Evolutionary conservation across 31 red algal species (phyloP), one percentile per base, ranked within the genome.

Genomic region (Porphyra umbilicalis): DNA sequence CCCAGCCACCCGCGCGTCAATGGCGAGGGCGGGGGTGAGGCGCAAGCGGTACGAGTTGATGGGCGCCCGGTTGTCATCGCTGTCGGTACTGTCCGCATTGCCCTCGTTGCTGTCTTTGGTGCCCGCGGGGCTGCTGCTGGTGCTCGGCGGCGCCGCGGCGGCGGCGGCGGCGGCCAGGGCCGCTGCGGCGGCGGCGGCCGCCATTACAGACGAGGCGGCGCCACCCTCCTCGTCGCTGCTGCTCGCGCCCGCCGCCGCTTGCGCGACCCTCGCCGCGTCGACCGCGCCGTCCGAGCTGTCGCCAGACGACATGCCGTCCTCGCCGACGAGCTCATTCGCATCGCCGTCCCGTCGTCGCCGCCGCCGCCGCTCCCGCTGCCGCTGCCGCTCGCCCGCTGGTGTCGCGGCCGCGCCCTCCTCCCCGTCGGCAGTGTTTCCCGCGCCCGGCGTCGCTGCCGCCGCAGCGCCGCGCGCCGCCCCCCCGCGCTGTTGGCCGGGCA

Each of bases 41-140:
- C 90, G 88, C 88, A 97, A 88, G 78, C 93, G 85, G 75, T 93
- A 97, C 74, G 89, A 97, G 79, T 97, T 90, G 30, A 76, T 39
- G 31, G 80, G 84, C 13, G 57, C 57, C 25, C 3, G 6, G 13
- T 13, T 16, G 13, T 67, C 44, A 29, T 71, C 57, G 57, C 30
- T 29, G 57, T 71, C 57, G 25, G 57, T 71, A 71, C 57, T 71
- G 57, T 71, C 57, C 20, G 30, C 20, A n/a, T 0, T n/a, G 57
- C 20, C 57, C 20, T 18, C 25, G 57, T n/a, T 71, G 57, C 20
- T 71, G 20, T 2, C 57, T 4, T 6, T 71, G 57, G 57, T 6
- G 57, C 4, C 57, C 57, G 25, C 57, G 57, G 25, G 4, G 57
- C 57, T 4, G 57, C 57, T 71, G 57, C 57, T 29, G 57, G 57